Percentiles rank a stretch among this genome's conserved stretches.
phyloP scores from a whole-genome alignment of 1,284 basidiomycete genomes.

The Leccinum subspadiceum region DNA sequence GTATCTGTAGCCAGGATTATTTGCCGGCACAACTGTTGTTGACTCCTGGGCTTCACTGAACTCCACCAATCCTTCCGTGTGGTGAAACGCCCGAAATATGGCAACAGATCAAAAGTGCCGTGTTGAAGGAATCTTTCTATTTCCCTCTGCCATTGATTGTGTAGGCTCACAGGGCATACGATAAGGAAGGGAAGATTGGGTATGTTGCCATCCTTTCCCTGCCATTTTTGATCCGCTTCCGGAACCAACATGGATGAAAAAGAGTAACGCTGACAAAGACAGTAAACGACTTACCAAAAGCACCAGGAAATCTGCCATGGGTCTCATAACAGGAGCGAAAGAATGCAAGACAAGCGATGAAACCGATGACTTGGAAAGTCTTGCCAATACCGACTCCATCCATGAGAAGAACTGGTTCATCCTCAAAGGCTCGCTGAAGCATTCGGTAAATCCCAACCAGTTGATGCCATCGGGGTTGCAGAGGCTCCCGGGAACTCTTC shows the following conservation, averaged over 20 bases:
- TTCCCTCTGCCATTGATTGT: conserved; percentile 3
- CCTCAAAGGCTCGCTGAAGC: neutral
- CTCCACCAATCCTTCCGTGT: neutral
- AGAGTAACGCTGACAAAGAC: neutral
- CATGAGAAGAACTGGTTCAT: neutral
- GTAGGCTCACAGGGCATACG: conserved; percentile 3
- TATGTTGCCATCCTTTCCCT: neutral
- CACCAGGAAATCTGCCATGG: neutral
- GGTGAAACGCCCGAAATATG: neutral
- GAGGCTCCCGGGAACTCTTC: neutral
- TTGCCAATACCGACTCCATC: neutral
- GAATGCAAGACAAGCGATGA: neutral
- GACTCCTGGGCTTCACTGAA: neutral
- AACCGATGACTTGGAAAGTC: neutral
- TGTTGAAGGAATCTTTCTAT: conserved; percentile 2
- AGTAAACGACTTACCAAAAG: neutral
- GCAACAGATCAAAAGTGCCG: neutral
- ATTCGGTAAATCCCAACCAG: neutral
- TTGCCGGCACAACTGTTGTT: neutral
- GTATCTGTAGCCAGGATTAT: neutral
- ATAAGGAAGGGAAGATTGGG: conserved; percentile 1
- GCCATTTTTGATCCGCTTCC: conserved; percentile 3
- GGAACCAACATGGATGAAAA: neutral
- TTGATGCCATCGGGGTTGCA: neutral
- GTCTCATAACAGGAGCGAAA: neutral